A percentile compares a stretch with the other conserved stretches of the same genome.
These are phyloP conservation scores for Rostrohypoxylon terebratum DNA, from an alignment of 495 filamentous ascomycete species.

Conservation along the genomic window DNA sequence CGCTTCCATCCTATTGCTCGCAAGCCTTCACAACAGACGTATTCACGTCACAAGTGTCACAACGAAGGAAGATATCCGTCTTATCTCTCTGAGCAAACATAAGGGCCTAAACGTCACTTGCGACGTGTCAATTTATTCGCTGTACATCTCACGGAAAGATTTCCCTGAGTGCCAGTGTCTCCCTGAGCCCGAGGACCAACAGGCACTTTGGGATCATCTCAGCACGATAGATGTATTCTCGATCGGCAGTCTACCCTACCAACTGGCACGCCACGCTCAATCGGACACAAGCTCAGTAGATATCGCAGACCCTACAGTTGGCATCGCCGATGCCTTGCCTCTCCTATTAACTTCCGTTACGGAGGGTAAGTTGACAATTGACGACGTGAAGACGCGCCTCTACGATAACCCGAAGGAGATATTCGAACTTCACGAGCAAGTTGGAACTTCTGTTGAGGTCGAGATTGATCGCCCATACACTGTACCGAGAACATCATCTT, in stretches of 20 bases:
- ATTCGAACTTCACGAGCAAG: conserved; percentile 87
- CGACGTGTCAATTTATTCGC: conserved; percentile 83
- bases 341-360: conserved; percentile 82
- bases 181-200: conserved; percentile 77
- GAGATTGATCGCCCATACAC: conserved; percentile 77
- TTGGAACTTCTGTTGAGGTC: conserved; percentile 77
- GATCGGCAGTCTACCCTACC: conserved; percentile 83
- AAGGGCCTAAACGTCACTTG: conserved; percentile 88
- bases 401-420: conserved; percentile 88
- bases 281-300: conserved; percentile 48
- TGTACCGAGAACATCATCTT: conserved; percentile 64
- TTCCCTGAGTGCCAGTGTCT: conserved; percentile 75
- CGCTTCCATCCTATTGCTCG: conserved; percentile 81
- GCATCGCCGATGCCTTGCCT: conserved; percentile 81
- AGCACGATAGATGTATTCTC: conserved; percentile 85
- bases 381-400: conserved; percentile 76
- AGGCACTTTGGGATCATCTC: conserved; percentile 82
- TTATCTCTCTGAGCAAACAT: conserved; percentile 83
- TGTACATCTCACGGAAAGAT: conserved; percentile 82
- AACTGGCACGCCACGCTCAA: conserved; percentile 71
- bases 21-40: conserved; percentile 84
- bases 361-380: conserved; percentile 78
- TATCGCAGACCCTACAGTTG: conserved; percentile 63
- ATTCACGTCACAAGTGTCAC: conserved; percentile 87
- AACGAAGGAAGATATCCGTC: conserved; percentile 82